Evolutionary conservation across 2,329 filamentous ascomycete genomes (phyloP), one percentile per base, ranked within the genome.

Genomic region (Pseudocercospora pini-densiflorae): DNA sequence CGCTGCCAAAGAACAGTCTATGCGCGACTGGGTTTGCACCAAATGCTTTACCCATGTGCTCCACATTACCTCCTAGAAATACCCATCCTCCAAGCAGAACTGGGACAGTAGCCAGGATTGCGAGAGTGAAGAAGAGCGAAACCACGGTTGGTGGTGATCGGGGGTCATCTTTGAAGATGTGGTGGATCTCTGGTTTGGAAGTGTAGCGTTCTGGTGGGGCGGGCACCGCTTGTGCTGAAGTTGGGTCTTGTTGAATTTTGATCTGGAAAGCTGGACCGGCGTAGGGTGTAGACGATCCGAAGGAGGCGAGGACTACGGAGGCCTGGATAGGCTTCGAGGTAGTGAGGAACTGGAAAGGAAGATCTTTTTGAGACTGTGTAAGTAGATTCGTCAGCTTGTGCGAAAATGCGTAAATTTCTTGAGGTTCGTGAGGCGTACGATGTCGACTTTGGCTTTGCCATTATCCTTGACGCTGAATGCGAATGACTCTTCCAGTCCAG

Each of bases 401-500:
- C n/a, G 40, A 55, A 31, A 45, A 12, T 53, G 16, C 19, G 19
- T 27, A 8, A 14, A 19, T 10, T 6, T 58, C 8, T 19, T 27
- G 55, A 31, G n/a, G 55, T 1, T 8, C 24, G 2, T 29, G 4
- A 47, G 33, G 83, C 90, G 71, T 87, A 98, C 94, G 80, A 99
- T 83, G 73, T 96, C 91, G 33, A 97, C 85, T 63, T 89, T 89
- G 23, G 88, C 93, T 82, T 97, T 97, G 72, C 95, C 95, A 74
- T 86, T 93, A 9, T 95, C 92, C 83, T 97, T 97, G 57, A 97
- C 83, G 10, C 83, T 89, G 73, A 99, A 85, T 1, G 93, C 89
- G 75, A 94, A 97, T 0, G 94, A 93, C 24, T 93, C 90, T 79
- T 98, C 94, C 55, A 99, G 84, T 40, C 92, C 92, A 10, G 89